Base-by-base conservation (phyloP, 2,329 filamentous ascomycete genomes). In the Fusarium succisae region DNA sequence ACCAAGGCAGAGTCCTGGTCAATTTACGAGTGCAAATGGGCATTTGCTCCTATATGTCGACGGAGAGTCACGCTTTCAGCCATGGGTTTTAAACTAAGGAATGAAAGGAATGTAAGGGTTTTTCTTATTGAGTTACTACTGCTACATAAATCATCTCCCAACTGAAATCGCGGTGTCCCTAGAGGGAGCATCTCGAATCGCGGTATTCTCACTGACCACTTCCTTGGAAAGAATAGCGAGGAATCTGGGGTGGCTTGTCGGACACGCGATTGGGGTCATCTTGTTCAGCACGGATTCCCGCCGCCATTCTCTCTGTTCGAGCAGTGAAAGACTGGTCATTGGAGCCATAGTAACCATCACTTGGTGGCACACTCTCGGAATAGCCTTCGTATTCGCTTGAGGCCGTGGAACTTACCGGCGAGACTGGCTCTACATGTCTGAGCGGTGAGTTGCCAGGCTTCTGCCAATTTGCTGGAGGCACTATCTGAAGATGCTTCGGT, bases 1-100 rank as follows among this genome's bases (percentile, higher is more conserved):
- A 74, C 67, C 71, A 72, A 58, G 35, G 60, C 58, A 41, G 45
- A 45, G 60, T 55, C 22, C n/a, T 61, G 30, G 32, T 39, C 47
- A 56, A 24, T 59, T 26, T 54, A 54, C n/a, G 26, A 28, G 24
- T 39, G n/a, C 26, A 18, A 20, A 28, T 20, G 20, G 22, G 35
- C 26, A 39, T 44, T 37, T 45, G 13, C 28, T 22, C 20, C 30
- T 43, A 18, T 3, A 63, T 24, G 20, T 39, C 28, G 38, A 51
- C 22, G 12, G 39, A 32, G 12, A 28, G 3, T 17, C 32, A 39
- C n/a, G 22, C 22, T 24, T 11, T 12, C 8, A 26, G 28, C 17
- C 11, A 51, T 4, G 8, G 38, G 22, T n/a, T 32, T 30, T 38
- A 24, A 24, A 18, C 17, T n/a, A 37, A 8, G 15, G 48, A n/a